Conservation (phyloP, 805 yeast species). For the Cyberlindnera xylosilytica region DNA sequence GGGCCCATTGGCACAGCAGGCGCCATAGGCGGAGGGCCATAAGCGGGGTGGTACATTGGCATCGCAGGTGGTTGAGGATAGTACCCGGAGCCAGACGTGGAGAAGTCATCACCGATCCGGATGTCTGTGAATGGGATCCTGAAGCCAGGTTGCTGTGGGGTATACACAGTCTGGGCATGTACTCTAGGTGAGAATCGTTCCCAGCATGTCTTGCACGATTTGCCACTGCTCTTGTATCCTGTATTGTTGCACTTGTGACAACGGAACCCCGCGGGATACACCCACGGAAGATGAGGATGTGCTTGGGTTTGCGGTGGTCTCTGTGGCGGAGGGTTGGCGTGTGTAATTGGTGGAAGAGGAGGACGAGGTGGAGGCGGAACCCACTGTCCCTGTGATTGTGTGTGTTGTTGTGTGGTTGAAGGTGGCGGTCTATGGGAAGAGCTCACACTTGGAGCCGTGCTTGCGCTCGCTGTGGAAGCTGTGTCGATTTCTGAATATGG, state of each 20-base stretch:
- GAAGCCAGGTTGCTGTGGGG: constrained; percentile 3
- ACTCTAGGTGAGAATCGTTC: constrained; percentile 42
- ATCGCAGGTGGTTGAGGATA: too few relatives aligned
- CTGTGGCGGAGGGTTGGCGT: neutral
- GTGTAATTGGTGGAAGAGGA: neutral
- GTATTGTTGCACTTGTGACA: constrained; percentile 76
- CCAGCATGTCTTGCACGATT: constrained; percentile 71
- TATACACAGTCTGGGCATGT: constrained; percentile 4
- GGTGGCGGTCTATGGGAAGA: neutral
- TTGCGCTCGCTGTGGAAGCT: neutral
- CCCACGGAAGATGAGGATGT: constrained; percentile 49
- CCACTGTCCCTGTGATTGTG: neutral
- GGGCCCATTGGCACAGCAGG: constrained; percentile 6
- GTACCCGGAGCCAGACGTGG: constrained; percentile 4
- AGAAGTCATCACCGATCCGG: constrained; percentile 14
- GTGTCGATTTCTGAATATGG: constrained; percentile 6
- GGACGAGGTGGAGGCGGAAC: neutral
- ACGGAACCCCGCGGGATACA: constrained; percentile 56
- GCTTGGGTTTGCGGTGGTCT: too few relatives aligned
- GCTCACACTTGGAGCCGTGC: neutral
- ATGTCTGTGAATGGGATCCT: constrained; percentile 22
- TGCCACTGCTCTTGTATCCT: constrained; percentile 56
- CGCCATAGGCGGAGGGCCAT: constrained; percentile 8
- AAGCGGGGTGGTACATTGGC: constrained; percentile 5
- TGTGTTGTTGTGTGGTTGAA: constrained; percentile 1